phyloP scores from a whole-genome alignment of 2,329 filamentous ascomycete species.

The Botrytis fragariae region DNA sequence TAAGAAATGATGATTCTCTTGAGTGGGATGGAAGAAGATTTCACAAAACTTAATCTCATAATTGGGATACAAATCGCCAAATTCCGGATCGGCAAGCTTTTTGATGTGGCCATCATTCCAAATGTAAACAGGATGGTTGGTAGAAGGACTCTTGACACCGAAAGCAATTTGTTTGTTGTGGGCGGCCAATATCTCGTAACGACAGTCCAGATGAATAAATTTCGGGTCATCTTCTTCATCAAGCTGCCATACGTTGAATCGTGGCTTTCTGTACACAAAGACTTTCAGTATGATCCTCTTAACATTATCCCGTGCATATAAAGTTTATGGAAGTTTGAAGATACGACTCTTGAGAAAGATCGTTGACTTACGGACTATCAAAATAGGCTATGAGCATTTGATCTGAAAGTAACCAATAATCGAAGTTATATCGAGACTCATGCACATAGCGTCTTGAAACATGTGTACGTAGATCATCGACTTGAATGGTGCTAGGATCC shows the following conservation, averaged over 20 bases:
- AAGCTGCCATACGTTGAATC: slow-evolving; percentile 9
- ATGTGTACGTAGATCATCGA: background rate
- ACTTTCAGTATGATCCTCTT: background rate
- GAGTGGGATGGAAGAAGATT: slow-evolving; percentile 9
- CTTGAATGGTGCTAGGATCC: background rate
- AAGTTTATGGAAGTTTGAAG: background rate
- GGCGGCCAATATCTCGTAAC: background rate
- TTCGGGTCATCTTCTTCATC: slow-evolving; percentile 5
- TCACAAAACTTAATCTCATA: background rate
- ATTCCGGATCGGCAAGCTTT: background rate
- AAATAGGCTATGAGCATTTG: slow-evolving; percentile 9
- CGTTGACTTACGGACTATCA: slow-evolving; percentile 7
- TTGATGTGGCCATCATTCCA: background rate
- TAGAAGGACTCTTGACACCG: background rate
- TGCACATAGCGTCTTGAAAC: background rate
- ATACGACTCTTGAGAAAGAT: background rate
- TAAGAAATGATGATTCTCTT: slow-evolving; percentile 1
- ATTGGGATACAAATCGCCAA: background rate
- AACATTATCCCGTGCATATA: background rate
- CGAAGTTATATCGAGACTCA: background rate
- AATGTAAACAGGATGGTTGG: background rate
- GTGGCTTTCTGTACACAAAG: slow-evolving; percentile 1
- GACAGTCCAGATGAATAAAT: background rate
- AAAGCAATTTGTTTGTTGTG: slow-evolving; percentile 9
- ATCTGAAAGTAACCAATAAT: background rate